phyloP scores from a whole-genome alignment of 768 basidiomycete species.

The Xerocomellus intermedius region DNA sequence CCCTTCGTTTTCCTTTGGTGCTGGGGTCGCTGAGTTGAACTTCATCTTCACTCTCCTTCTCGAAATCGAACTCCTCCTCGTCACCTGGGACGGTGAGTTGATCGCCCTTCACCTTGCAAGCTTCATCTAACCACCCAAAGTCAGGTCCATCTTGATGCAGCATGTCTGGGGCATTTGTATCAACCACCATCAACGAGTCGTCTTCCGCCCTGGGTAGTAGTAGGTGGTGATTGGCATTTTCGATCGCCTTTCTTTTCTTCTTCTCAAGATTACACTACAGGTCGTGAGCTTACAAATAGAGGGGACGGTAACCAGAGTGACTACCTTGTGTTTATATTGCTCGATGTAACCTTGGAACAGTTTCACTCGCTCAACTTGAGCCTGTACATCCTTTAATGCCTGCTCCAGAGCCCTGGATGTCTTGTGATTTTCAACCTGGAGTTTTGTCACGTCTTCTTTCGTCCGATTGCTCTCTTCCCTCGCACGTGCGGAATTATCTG shows the following conservation, averaged over 20 bases:
- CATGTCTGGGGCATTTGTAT: constrained; percentile 25
- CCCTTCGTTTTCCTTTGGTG: constrained; percentile 9
- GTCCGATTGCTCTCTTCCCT: constrained; percentile 12
- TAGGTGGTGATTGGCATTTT: constrained; percentile 7
- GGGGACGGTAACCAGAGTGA: not conserved
- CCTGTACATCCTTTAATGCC: constrained; percentile 14
- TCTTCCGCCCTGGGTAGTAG: constrained; percentile 20
- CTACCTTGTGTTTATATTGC: constrained; percentile 25
- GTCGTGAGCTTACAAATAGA: not conserved
- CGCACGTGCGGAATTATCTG: not conserved
- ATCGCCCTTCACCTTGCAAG: constrained; percentile 30
- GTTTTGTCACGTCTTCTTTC: constrained; percentile 21
- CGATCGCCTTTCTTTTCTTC: constrained; percentile 27
- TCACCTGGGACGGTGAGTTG: constrained; percentile 15
- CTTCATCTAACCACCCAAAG: constrained; percentile 28
- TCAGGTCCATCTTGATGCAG: constrained; percentile 12
- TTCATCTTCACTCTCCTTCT: constrained; percentile 23
- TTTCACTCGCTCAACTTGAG: constrained; percentile 20
- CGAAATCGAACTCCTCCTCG: constrained; percentile 10
- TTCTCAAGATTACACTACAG: constrained; percentile 22
- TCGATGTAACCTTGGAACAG: constrained; percentile 23
- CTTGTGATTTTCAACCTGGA: constrained; percentile 27
- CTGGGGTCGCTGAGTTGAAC: not conserved
- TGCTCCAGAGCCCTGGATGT: constrained; percentile 12
- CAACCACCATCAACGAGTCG: constrained; percentile 31